Percentiles rank a stretch among this genome's conserved stretches.
phyloP scores from a whole-genome alignment of 495 filamentous ascomycete genomes.

The Geopyxis carbonaria region DNA sequence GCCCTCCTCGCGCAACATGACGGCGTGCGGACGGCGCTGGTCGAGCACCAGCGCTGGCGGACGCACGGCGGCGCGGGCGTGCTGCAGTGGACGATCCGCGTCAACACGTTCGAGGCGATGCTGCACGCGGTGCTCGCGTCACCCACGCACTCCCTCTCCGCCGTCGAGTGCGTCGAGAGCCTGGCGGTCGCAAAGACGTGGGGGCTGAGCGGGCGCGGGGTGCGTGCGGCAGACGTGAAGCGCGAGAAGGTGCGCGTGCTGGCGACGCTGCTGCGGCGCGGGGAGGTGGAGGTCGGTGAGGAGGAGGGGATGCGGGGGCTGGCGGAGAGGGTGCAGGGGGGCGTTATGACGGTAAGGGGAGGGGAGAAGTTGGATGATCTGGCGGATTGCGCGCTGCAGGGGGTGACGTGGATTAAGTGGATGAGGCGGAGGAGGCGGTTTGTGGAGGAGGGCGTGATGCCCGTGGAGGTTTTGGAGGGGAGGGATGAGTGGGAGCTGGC shows the following conservation, averaged over 20 bases:
- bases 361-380: conserved; percentile 68
- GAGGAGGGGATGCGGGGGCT: conserved; percentile 26
- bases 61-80: conserved; percentile 45
- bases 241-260: conserved; percentile 50
- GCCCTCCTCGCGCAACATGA: neutral
- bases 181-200: conserved; percentile 28
- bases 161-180: conserved; percentile 8
- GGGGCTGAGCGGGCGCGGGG: conserved; percentile 20
- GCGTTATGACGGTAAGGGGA: conserved; percentile 14
- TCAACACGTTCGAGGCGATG: conserved; percentile 84
- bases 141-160: no score
- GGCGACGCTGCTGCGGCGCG: conserved; percentile 34
- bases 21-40: no score
- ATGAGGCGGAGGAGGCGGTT: conserved; percentile 45
- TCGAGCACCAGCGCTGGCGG: conserved; percentile 82
- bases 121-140: conserved; percentile 53
- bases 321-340: neutral
- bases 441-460: conserved; percentile 22
- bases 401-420: conserved; percentile 73
- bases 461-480: conserved; percentile 5
- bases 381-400: conserved; percentile 78
- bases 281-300: conserved; percentile 26
- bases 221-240: conserved; percentile 32
- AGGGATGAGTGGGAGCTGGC: neutral
- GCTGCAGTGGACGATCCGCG: conserved; percentile 76